Evolutionary conservation across 805 yeast species (phyloP).

Genomic region (Komagataella populi): DNA sequence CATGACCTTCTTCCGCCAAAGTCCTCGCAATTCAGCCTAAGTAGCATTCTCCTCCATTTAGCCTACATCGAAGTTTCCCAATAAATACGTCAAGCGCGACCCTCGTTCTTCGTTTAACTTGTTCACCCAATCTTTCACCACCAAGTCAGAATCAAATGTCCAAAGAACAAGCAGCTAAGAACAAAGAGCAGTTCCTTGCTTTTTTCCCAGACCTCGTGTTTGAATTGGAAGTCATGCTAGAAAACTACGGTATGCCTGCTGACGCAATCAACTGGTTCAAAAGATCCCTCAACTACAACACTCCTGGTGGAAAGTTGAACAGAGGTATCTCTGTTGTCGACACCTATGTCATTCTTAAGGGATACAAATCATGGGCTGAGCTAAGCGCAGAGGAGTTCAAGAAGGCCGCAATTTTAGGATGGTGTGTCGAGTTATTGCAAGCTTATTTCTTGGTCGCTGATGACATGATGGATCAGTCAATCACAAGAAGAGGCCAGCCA

Average conservation of each 20-base stretch:
- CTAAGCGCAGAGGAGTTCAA: slow-evolving; percentile 59
- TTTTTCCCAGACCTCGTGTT: slow-evolving; percentile 68
- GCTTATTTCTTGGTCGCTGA: slow-evolving; percentile 96
- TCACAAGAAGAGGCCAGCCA: slow-evolving; percentile 96
- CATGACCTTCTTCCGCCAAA: not conserved
- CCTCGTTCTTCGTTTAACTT: not conserved
- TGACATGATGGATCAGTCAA: slow-evolving; percentile 95
- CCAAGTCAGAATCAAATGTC: not conserved
- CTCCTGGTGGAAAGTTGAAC: slow-evolving; percentile 94
- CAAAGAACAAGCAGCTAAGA: slow-evolving; percentile 19
- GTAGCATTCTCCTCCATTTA: not conserved
- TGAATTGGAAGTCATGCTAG: slow-evolving; percentile 53
- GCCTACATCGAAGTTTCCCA: not conserved
- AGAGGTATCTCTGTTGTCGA: slow-evolving; percentile 94
- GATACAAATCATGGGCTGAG: slow-evolving; percentile 41
- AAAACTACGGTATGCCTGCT: slow-evolving; percentile 64
- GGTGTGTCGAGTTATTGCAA: slow-evolving; percentile 90
- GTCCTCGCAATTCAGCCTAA: not conserved
- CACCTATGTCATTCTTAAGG: slow-evolving; percentile 72
- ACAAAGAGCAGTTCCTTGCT: slow-evolving; percentile 41
- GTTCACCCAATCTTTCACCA: not conserved
- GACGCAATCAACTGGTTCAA: slow-evolving; percentile 83
- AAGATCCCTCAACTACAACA: slow-evolving; percentile 63
- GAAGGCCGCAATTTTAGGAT: slow-evolving; percentile 80
- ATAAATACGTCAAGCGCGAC: not conserved